Base-by-base conservation (phyloP, 176 grass and related monocot genomes). In the Oryza australiensis region DNA sequence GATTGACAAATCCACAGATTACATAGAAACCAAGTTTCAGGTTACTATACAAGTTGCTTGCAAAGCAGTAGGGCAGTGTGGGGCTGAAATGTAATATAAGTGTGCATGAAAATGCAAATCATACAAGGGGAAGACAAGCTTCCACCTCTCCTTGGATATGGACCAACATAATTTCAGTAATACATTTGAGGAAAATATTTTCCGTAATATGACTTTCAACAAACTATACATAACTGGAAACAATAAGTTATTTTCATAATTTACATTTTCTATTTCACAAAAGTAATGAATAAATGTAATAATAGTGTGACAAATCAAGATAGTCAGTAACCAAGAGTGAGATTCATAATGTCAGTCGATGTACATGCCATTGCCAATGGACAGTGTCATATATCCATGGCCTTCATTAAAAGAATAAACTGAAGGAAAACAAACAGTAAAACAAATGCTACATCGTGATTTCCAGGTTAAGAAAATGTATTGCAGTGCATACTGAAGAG, bases 351-450 rank as follows among this genome's bases (percentile, higher is more conserved):
- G 7, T 41, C 22, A 70, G 55, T 78, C 60, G 20, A 40, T 66
- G 16, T 26, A 10, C 45, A 80, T 65, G 24, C 26, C 59, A 74
- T 22, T 64, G 23, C 26, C 60, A 66, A 37, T 42, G 57, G 33
- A 78, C 1, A 0, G 1, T 38, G 34, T 16, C 28, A 33, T 73
- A 59, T 28, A 62, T 55, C n/a, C 55, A 51, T 38, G 53, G 38
- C 28, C 9, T 66, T 13, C 53, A 34, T 80, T 84, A 26, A 84
- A 18, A 75, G 68, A 40, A 65, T 74, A 46, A 78, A 75, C 22
- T 32, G 49, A 24, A 24, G 8, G 41, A 60, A 88, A 48, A 80
- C 16, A 89, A 37, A 65, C 60, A 85, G n/a, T n/a, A 33, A 64
- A 65, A 37, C 10, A 16, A 7, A 35, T 9, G 2, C 23, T 76